Evolutionary conservation across 805 yeast species (phyloP), one percentile per base, ranked within the genome.

Genomic region (Danielia oregonensis): DNA sequence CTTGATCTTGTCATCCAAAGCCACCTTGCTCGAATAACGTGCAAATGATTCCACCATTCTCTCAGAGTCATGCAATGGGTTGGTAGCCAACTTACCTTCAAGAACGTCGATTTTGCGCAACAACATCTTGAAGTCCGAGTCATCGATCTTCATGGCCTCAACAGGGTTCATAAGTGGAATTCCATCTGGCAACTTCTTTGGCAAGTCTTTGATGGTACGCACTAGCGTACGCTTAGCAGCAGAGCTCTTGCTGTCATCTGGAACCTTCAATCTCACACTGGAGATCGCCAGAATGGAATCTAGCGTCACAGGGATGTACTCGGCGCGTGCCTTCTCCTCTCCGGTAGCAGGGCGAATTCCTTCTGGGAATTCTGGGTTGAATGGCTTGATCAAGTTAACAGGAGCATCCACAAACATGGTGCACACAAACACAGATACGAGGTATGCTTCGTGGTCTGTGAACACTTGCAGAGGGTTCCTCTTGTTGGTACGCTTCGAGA

Each of bases 111-210:
- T 78, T 55, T 93, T 91, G 48, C 79, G 76, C 38, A 85, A 54
- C 33, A 94, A 64, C 33, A 73, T 69, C 50, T 70, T 66, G 67
- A 94, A 93, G 13, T 85, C 86, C 4, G 74, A 75, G 54, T 86
- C 96, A 29, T 78, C 82, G 48, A 93, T 91, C 54, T 88, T 86
- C 98, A 93, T 93, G 55, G 84, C 86, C 42, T 79, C 82, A 24
- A 93, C 68, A 4, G 98, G 97, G 59, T 93, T 96, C 59, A 93
- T 72, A 29, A 79, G 55, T n/a, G 97, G 96, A 23, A 93, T 70
- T 1, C 96, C 96, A 55, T 86, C 93, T 8, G 94, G 88, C 53
- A 88, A 82, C 61, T 95, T 78, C 48, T 82, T 77, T 22, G 78
- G 74, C 42, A 88, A 87, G 58, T 93, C 97, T 33, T 69, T 71